A percentile compares a stretch with the other conserved stretches of the same genome.
Evolutionary conservation across 495 filamentous ascomycete species (phyloP).

Genomic region (Sordaria brevicollis): DNA sequence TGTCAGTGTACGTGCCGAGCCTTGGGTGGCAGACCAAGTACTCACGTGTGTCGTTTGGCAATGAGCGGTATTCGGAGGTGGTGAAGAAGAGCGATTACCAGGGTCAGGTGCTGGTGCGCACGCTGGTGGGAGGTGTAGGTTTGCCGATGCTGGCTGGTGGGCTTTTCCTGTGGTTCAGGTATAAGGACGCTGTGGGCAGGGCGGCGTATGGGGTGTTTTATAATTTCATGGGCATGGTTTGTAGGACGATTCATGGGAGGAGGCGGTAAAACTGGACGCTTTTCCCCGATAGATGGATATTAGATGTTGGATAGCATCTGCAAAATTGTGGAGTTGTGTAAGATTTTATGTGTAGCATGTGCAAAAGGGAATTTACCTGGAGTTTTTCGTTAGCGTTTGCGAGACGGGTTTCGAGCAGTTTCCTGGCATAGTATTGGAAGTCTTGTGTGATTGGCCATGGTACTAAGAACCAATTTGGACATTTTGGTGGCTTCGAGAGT

Average conservation of each 20-base stretch:
- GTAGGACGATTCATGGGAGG: background rate
- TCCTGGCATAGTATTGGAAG: no score
- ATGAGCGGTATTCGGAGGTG: constrained; percentile 82
- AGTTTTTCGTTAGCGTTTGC: no score
- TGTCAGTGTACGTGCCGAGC: constrained; percentile 63
- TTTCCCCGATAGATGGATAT: no score
- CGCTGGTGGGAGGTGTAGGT: constrained; percentile 16
- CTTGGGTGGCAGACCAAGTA: constrained; percentile 90
- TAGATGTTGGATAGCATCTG: no score
- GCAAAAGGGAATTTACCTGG: no score
- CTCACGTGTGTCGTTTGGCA: constrained; percentile 82
- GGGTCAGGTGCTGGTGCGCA: constrained; percentile 44
- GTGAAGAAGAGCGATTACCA: constrained; percentile 57
- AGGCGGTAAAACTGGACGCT: background rate
- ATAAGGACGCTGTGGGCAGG: constrained; percentile 7
- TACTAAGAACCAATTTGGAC: no score
- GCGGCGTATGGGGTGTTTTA: constrained; percentile 2
- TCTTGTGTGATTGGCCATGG: no score
- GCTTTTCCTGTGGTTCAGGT: constrained; percentile 3
- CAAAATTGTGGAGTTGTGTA: no score
- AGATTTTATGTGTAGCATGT: no score
- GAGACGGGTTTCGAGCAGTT: no score
- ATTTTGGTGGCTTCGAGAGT: no score
- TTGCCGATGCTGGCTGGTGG: constrained; percentile 18
- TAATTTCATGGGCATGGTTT: background rate